Conservation (phyloP, 148 eudicot genomes). For the Vaccinium macrocarpon region DNA sequence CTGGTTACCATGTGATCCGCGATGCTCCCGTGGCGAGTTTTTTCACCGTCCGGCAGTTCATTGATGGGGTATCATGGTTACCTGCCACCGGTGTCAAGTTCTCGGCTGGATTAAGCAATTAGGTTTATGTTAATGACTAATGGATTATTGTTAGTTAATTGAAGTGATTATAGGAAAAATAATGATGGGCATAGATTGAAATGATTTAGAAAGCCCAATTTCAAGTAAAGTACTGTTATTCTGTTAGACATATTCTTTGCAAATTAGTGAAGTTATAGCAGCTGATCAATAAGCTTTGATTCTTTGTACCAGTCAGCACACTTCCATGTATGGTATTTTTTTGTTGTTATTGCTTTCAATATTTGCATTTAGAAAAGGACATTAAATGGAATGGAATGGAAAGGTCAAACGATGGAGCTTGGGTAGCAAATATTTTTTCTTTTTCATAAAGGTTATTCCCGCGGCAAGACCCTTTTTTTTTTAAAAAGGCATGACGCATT, state of each 20-base stretch:
- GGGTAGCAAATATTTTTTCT: no score
- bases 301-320: background rate
- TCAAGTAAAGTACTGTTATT: background rate
- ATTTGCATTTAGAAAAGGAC: background rate
- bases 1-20: slow-evolving; percentile 62
- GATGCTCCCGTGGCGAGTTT: slow-evolving; percentile 47
- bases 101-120: slow-evolving; percentile 61
- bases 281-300: background rate
- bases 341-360: background rate
- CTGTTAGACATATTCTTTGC: background rate
- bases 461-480: no score
- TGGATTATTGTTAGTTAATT: background rate
- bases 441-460: no score
- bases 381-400: background rate
- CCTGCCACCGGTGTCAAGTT: slow-evolving; percentile 78
- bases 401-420: background rate
- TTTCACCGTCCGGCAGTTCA: slow-evolving; percentile 62
- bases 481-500: no score
- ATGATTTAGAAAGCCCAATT: background rate
- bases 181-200: background rate
- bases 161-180: background rate
- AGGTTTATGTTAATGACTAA: slow-evolving; percentile 7
- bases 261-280: background rate
- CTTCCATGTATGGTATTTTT: background rate
- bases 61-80: slow-evolving; percentile 73